A percentile compares a stretch with the other conserved stretches of the same genome.
phyloP scores from a whole-genome alignment of 768 basidiomycete species.

The Dioszegia crocea region DNA sequence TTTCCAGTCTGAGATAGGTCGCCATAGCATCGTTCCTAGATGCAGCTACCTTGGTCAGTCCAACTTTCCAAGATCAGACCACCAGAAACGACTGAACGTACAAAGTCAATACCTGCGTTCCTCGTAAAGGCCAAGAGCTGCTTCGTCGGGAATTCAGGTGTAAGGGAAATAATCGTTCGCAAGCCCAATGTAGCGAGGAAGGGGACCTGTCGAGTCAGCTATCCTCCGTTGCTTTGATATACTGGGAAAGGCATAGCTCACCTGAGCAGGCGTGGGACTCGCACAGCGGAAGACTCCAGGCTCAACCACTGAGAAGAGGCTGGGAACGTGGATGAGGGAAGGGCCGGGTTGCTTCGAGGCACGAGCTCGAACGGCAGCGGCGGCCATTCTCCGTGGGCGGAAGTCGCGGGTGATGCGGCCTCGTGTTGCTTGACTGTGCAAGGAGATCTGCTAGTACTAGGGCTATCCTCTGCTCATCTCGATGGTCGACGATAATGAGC shows the following conservation, averaged over 20 bases:
- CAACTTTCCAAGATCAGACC: neutral
- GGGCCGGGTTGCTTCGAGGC: slow-evolving; percentile 45
- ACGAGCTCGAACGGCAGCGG: slow-evolving; percentile 14
- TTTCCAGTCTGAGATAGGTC: slow-evolving; percentile 36
- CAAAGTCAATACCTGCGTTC: slow-evolving; percentile 37
- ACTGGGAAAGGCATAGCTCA: slow-evolving; percentile 6
- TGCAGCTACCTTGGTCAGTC: slow-evolving; percentile 26
- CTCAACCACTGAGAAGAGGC: slow-evolving; percentile 42
- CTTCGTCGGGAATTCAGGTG: slow-evolving; percentile 45
- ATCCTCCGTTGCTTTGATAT: neutral
- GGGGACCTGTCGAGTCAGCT: slow-evolving; percentile 26
- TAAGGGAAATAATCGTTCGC: slow-evolving; percentile 42
- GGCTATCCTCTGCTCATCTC: too few species aligned
- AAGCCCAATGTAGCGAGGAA: slow-evolving; percentile 35
- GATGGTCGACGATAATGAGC: too few species aligned
- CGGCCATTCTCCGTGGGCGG: neutral
- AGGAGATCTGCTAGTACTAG: too few species aligned
- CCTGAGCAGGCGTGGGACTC: slow-evolving; percentile 39
- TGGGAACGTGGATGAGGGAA: slow-evolving; percentile 34
- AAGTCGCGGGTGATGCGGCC: too few species aligned
- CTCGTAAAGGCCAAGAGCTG: slow-evolving; percentile 29
- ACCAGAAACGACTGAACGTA: slow-evolving; percentile 20
- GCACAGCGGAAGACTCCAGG: slow-evolving; percentile 42
- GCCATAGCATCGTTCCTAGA: slow-evolving; percentile 38
- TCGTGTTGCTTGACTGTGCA: too few species aligned